Evolutionary conservation across 2,329 filamentous ascomycete genomes (phyloP), one percentile per base, ranked within the genome.

Genomic region (Phyllosticta citriasiana): DNA sequence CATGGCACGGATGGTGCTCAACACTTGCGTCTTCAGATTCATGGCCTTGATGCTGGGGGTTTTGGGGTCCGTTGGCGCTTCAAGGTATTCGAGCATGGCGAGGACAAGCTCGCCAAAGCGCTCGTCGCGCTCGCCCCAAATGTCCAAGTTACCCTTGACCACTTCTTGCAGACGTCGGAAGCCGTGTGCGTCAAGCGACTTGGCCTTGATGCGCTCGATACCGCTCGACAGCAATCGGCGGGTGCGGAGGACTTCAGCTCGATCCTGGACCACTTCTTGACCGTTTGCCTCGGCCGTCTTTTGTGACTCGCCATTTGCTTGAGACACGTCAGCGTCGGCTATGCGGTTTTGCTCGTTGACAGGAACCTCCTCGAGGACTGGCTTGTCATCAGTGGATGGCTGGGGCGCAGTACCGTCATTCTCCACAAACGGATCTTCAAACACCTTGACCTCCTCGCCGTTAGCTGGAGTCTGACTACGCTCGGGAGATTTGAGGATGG

Each of bases 101-200:
- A 82, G 67, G 40, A 91, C 76, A 2, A 92, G 78, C 7, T 85
- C 80, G 65, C 87, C 83, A 63, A 90, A 91, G 65, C 84, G 87
- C 59, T 87, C 84, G 67, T 87, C 85, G 55, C 87, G 84, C 63
- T 87, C 83, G 1, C 81, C 80, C 69, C 88, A 84, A 22, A 84
- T 78, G 14, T 84, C 80, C 25, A 81, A 82, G 69, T 80, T 83
- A 62, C 88, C 86, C 65, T 87, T 85, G 63, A 91, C 81, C 65
- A 91, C 81, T 50, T 86, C 86, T 71, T 92, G 88, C 56, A 92
- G 78, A 68, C 89, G 88, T 59, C 88, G 84, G 79, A 92, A 91
- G 61, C 88, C 88, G 69, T 91, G 88, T 3, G 89, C 88, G 69
- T 92, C 89, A n/a, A 93, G 81, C 0, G 84, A 84, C 67, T 84